Conservation (phyloP, 2,329 filamentous ascomycete species). For the Claviceps africana region DNA sequence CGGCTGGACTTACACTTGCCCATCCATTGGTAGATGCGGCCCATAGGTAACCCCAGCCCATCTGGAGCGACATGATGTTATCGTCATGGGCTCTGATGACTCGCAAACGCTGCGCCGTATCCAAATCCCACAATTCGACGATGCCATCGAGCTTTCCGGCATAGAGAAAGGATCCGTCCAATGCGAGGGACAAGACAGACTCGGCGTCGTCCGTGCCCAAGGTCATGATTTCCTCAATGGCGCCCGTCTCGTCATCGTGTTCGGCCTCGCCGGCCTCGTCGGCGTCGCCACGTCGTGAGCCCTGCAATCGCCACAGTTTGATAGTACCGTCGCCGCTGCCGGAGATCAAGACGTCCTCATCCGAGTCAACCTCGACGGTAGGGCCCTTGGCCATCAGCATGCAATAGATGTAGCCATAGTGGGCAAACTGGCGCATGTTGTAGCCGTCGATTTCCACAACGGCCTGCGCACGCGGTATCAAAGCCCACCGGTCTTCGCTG, state of each 20-base stretch:
- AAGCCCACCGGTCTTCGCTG: constrained; percentile 41
- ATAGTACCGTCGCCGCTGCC: constrained; percentile 89
- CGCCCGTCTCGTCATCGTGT: constrained; percentile 30
- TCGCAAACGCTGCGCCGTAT: constrained; percentile 79
- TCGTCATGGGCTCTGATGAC: constrained; percentile 69
- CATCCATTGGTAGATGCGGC: constrained; percentile 83
- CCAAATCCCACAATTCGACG: constrained; percentile 91
- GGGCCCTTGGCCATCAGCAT: constrained; percentile 73
- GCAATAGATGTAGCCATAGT: constrained; percentile 91
- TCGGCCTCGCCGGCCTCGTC: constrained; percentile 18
- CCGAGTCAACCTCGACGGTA: constrained; percentile 50
- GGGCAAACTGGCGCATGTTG: constrained; percentile 76
- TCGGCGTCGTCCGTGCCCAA: constrained; percentile 48
- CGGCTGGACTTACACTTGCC: constrained; percentile 50
- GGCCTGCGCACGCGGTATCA: constrained; percentile 38
- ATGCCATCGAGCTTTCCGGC: constrained; percentile 77
- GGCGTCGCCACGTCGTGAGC: neutral
- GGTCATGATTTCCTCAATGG: constrained; percentile 55
- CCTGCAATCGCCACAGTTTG: constrained; percentile 69
- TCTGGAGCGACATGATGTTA: constrained; percentile 75
- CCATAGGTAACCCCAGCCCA: constrained; percentile 75
- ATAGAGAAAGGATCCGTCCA: constrained; percentile 87
- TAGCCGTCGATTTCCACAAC: constrained; percentile 69
- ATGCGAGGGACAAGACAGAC: constrained; percentile 61
- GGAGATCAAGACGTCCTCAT: constrained; percentile 74